A percentile compares a stretch with the other conserved stretches of the same genome.
Conservation (phyloP, 2,329 filamentous ascomycete genomes). For the Leptoxyphium fumago region DNA sequence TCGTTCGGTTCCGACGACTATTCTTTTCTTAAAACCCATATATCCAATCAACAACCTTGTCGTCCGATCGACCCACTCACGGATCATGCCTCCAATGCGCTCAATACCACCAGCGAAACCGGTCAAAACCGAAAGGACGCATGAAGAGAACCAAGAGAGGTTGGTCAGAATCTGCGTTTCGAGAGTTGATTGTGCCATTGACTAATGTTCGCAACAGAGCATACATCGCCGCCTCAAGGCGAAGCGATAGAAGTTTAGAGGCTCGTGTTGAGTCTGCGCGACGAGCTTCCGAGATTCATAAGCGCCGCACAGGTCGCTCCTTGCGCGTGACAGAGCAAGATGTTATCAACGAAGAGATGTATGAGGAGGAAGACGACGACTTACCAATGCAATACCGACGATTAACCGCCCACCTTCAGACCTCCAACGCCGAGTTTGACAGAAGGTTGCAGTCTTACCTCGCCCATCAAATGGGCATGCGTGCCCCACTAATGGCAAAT, state of each 20-base stretch:
- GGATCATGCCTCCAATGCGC: conserved; percentile 18
- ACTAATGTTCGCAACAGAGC: conserved; percentile 39
- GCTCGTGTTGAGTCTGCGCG: conserved; percentile 76
- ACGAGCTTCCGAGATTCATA: conserved; percentile 82
- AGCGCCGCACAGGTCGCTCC: conserved; percentile 67
- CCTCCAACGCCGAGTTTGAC: conserved; percentile 46
- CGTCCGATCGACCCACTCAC: background rate
- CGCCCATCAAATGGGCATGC: conserved; percentile 42
- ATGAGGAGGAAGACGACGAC: conserved; percentile 85
- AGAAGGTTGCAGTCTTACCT: conserved; percentile 45
- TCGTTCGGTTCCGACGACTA: background rate
- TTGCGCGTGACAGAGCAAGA: conserved; percentile 74
- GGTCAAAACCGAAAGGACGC: conserved; percentile 56
- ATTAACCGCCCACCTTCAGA: conserved; percentile 48
- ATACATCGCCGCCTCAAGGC: conserved; percentile 79
- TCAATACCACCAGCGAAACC: conserved; percentile 27
- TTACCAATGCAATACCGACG: conserved; percentile 51
- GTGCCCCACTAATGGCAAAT: conserved; percentile 28
- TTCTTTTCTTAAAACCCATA: conserved; percentile 1
- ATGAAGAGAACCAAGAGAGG: conserved; percentile 69
- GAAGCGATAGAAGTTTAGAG: conserved; percentile 75
- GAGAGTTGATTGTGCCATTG: background rate
- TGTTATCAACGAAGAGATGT: conserved; percentile 86
- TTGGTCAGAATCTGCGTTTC: conserved; percentile 15
- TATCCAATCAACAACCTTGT: background rate